Evolutionary conservation across 495 filamentous ascomycete genomes (phyloP), one percentile per base, ranked within the genome.

Genomic region (Rhizodiscina lignyota): DNA sequence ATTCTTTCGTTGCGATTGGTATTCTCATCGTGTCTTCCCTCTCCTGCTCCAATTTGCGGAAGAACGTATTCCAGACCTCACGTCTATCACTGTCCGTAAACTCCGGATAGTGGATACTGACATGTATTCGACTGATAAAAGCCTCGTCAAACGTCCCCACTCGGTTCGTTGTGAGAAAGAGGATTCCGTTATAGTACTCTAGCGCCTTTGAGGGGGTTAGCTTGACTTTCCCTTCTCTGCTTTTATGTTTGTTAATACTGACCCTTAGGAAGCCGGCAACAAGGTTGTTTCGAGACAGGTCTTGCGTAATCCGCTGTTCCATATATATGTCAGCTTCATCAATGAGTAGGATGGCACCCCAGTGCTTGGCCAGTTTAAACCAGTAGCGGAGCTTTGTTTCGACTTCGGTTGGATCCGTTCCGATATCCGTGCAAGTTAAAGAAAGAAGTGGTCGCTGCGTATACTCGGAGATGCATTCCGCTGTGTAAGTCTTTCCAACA

Each of bases 201-300:
- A 77, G 10, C 6, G 10, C 17, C 24, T 27, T 6, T 27, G n/a
- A 27, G 8, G 24, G 24, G 13, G 24, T 8, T 8, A 27, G 8
- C 24, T 13, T 27, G 13, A 13, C 8, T 13, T 27, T 27, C 13
- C 8, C 24, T 8, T 27, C 24, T 8, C 8, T 27, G 24, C 8
- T 27, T 27, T 13, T 13, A 27, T 8, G 13, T 27, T 27, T 27
- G 24, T 27, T 70, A 56, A 32, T 53, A 22, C 30, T 17, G 8
- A 16, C n/a, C 6, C 18, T 17, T 18, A 21, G 37, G 5, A 39
- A 37, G 52, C 53, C 19, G n/a, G 59, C 64, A 2, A 67, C 60
- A 2, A 67, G 52, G 27, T 52, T 58, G 33, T 65, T 68, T 12
- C 61, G n/a, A n/a, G n/a, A n/a, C n/a, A n/a, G n/a, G n/a, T n/a